Evolutionary conservation across 352 stramenopile species (phyloP), one percentile per base, ranked within the genome.

Genomic region (Pythium myriotylum): DNA sequence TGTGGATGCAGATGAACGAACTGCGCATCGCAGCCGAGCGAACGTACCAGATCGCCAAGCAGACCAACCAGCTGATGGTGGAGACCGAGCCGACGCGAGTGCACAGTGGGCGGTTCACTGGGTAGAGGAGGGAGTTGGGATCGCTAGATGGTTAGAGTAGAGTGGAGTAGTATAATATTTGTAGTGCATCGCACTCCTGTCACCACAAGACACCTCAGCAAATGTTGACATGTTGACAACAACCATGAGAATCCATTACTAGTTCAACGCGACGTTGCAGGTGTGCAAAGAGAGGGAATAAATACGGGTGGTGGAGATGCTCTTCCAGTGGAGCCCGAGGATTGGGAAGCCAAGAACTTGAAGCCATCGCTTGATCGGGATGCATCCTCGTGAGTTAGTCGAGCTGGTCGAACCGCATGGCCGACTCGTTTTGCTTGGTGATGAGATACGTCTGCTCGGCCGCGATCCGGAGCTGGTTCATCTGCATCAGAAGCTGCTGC

Each of bases 391-490:
- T 35, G 29, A 35, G 29, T 35, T 35, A 27, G 19, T 24, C 20
- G 13, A 48, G 13, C 13, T 5, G 52, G 5, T 24, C 26, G 29
- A 65, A 65, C 7, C 60, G 52, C 61, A 68, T 68, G 32, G 47
- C 61, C 7, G 52, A 54, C 37, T 54, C 29, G 53, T 63, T 71
- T 16, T 67, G 64, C 57, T 66, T 59, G 26, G 65, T 64, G 45
- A 72, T 67, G 37, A 42, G 24, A 26, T 72, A 72, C 32, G 65
- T 61, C 27, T 67, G 46, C 43, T 72, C 58, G 19, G 65, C 65
- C 3, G 65, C 65, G 19, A 67, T 27, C 1, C 58, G 53, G 6
- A 72, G 42, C 33, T 67, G 58, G 41, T 51, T 65, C 65, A 72
- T 72, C 39, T 65, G 62, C 41, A 59, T 23, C 55, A 56, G 37